These are phyloP conservation scores for Penicillium manginii DNA, from an alignment of 495 filamentous ascomycete genomes.

Conservation along the genomic window DNA sequence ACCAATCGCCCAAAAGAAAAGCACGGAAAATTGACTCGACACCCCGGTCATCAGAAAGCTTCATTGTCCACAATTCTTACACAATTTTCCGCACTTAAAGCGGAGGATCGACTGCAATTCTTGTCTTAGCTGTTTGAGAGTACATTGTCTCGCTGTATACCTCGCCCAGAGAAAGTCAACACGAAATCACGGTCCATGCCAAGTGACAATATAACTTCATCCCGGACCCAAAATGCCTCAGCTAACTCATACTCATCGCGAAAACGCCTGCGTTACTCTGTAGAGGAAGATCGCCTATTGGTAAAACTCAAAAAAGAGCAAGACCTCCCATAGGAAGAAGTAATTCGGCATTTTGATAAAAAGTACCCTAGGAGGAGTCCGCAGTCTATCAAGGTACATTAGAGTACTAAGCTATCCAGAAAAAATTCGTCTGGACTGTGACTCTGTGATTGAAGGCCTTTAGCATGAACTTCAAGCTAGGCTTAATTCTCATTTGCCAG, in stretches of 20 bases:
- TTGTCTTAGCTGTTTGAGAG: constrained; percentile 23
- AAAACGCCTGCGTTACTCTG: constrained; percentile 7
- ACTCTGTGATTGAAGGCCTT: not conserved
- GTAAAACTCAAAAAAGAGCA: constrained; percentile 15
- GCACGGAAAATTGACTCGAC: not conserved
- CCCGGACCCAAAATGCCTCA: not conserved
- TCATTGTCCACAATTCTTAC: constrained; percentile 10
- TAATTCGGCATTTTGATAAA: constrained; percentile 8
- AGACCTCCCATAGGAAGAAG: constrained; percentile 14
- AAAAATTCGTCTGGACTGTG: not conserved
- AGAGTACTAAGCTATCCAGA: constrained; percentile 6
- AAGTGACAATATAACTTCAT: constrained; percentile 1
- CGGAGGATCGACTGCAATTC: constrained; percentile 21
- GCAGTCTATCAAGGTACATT: constrained; percentile 12
- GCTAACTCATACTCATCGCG: constrained; percentile 3
- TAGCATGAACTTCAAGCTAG: not conserved
- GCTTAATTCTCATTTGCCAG: not conserved
- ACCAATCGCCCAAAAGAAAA: not conserved
- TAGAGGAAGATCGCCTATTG: constrained; percentile 11
- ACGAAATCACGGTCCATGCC: not conserved
- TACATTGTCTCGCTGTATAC: constrained; percentile 13
- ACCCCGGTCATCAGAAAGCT: not conserved
- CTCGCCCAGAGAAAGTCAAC: not conserved
- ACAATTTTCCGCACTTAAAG: constrained; percentile 19
- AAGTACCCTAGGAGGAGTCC: constrained; percentile 15